Base-by-base conservation (phyloP, 139 green algal species). In the Chlorella sp. region DNA sequence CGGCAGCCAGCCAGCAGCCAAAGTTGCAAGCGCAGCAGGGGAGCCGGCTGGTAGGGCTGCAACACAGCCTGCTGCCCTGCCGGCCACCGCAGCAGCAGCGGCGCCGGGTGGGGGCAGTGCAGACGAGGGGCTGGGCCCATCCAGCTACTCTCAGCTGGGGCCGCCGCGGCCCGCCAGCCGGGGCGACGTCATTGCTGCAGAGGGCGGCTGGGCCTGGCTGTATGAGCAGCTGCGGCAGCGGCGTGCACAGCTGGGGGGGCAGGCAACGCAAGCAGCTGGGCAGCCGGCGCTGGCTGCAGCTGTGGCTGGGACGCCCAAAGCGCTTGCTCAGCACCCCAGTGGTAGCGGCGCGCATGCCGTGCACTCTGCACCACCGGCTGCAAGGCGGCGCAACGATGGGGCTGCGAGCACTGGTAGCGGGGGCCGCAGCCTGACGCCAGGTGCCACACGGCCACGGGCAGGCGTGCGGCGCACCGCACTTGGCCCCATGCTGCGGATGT, bases 401-500 rank as follows among this genome's bases (percentile, higher is more conserved):
- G 36, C n/a, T 6, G 56, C 28, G 38, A 30, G 40, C 36, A 38
- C 4, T 2, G 81, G 48, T 20, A 32, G 38, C 40, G 36, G 24
- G 69, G 51, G 70, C 60, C 38, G 77, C 58, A 74, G 80, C 28
- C 68, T 85, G 81, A 89, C 69, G 1, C 83, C 84, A 36, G 84
- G 84, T 3, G 84, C 79, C 14, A 85, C 64, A 1, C 51, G 84
- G 72, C 77, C 84, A 4, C 67, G 85, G 40, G 85, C 67, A 3
- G 80, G 80, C 36, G 83, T 85, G 32, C 77, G 84, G 44, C 62
- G 60, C 30, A 86, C 86, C 0, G 86, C 81, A 14, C 70, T 90
- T 60, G 86, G 86, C 5, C 81, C 86, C 41, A 89, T 90, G 72
- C 74, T 90, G 41, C 74, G 83, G 58, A 80, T 89, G 74, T 48